Percentiles rank a stretch among this genome's conserved stretches.
These are phyloP conservation scores for Diaporthe aspalathi DNA, from an alignment of 2,329 filamentous ascomycete genomes.

Conservation along the genomic window DNA sequence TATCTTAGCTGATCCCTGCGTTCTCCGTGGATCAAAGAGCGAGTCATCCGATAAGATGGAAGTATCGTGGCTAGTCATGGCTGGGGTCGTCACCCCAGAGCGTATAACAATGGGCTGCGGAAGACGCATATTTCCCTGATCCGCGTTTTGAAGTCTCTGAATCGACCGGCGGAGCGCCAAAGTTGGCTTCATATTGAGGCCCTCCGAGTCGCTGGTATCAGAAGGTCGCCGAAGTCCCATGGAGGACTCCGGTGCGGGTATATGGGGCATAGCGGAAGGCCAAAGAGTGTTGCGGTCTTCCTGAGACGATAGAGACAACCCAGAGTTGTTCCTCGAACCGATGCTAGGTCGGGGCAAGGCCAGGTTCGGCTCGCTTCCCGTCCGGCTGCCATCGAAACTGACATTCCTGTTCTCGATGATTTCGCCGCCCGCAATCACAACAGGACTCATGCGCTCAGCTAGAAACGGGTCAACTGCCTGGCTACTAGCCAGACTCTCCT, in stretches of 20 bases:
- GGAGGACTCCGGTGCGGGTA: slow-evolving; percentile 43
- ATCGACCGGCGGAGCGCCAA: slow-evolving; percentile 67
- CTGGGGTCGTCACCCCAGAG: slow-evolving; percentile 54
- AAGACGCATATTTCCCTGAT: slow-evolving; percentile 57
- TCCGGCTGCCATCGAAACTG: slow-evolving; percentile 59
- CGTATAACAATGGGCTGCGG: slow-evolving; percentile 65
- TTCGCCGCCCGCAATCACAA: slow-evolving; percentile 73
- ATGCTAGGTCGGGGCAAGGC: slow-evolving; percentile 54
- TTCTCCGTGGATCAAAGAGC: slow-evolving; percentile 53
- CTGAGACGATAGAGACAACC: slow-evolving; percentile 53
- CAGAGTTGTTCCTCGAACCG: slow-evolving; percentile 56
- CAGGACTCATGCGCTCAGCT: slow-evolving; percentile 71
- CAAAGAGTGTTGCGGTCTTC: slow-evolving; percentile 61
- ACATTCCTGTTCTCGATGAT: slow-evolving; percentile 70
- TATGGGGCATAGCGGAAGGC: slow-evolving; percentile 64
- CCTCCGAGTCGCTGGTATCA: slow-evolving; percentile 68
- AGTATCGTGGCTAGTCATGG: slow-evolving; percentile 68
- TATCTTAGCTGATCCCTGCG: slow-evolving; percentile 48
- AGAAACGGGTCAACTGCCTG: slow-evolving; percentile 67
- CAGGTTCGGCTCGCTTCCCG: slow-evolving; percentile 63
- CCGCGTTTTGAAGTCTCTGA: slow-evolving; percentile 61
- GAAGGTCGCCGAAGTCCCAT: slow-evolving; percentile 58
- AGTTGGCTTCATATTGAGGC: slow-evolving; percentile 58
- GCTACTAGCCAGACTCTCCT: slow-evolving; percentile 61
- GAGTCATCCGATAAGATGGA: slow-evolving; percentile 70